A percentile compares a stretch with the other conserved stretches of the same genome.
phyloP scores from a whole-genome alignment of 164 flowering plant genomes.

The Vitis riparia region DNA sequence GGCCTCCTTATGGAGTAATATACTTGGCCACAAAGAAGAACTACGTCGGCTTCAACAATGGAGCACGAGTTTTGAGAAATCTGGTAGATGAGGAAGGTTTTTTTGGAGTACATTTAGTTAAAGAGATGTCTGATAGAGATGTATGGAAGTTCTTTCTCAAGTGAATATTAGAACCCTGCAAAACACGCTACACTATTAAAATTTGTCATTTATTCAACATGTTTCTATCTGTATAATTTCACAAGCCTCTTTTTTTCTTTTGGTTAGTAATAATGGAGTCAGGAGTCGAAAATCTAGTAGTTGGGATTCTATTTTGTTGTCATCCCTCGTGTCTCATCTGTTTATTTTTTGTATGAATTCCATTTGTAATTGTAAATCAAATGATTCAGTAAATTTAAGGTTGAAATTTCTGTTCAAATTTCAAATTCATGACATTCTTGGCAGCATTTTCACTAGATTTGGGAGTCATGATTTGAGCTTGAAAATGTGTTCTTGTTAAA shows the following conservation, averaged over 20 bases:
- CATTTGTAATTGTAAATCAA: slow-evolving; percentile 1
- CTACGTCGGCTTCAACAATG: slow-evolving; percentile 61
- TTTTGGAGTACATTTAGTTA: slow-evolving; percentile 71
- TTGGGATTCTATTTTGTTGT: background rate
- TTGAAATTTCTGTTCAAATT: background rate
- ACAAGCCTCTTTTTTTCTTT: background rate
- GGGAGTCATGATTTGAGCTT: no score
- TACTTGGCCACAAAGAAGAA: slow-evolving; percentile 74
- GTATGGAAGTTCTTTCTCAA: slow-evolving; percentile 85
- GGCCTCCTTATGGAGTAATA: slow-evolving; percentile 92
- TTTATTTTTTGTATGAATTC: background rate
- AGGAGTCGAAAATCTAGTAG: background rate
- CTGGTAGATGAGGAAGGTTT: slow-evolving; percentile 80
- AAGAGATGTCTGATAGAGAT: slow-evolving; percentile 70
- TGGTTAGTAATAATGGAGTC: background rate
- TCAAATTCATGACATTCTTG: no score
- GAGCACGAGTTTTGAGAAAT: slow-evolving; percentile 56
- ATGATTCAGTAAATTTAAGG: slow-evolving; percentile 1
- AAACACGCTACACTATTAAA: background rate
- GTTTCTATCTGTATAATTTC: background rate
- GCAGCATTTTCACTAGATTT: no score
- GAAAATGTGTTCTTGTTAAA: no score
- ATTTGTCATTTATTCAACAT: background rate
- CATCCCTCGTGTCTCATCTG: background rate
- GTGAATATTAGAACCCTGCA: slow-evolving; percentile 24